phyloP scores from a whole-genome alignment of 78 protist species.

The Bodo saltans region DNA sequence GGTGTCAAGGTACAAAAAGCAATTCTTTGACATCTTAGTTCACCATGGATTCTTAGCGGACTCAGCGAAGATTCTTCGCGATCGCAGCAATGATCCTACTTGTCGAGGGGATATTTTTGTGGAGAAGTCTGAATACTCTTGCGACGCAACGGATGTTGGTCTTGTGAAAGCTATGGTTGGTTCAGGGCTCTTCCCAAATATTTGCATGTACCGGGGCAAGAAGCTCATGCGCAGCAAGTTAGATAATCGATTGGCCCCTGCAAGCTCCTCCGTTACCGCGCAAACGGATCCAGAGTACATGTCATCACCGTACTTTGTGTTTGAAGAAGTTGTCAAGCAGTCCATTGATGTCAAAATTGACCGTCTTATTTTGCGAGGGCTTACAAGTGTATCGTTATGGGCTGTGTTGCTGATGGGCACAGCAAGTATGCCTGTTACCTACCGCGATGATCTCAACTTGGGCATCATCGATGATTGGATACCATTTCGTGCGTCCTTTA shows the following conservation, averaged over 20 bases:
- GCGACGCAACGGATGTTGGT: not conserved
- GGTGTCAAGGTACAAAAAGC: not conserved
- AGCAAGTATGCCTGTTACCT: not conserved
- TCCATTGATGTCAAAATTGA: no score
- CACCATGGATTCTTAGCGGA: not conserved
- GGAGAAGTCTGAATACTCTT: not conserved
- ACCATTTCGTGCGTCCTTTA: not conserved
- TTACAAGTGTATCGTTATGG: no score
- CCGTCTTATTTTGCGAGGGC: no score
- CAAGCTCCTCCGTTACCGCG: not conserved
- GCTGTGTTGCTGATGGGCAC: not conserved
- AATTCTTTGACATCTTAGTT: not conserved
- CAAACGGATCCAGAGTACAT: not conserved
- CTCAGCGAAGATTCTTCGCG: no score
- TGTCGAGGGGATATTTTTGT: no score
- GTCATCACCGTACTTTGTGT: not conserved
- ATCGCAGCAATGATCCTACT: no score
- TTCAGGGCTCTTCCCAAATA: not conserved
- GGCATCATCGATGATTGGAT: not conserved
- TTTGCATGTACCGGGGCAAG: not conserved
- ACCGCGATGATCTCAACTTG: not conserved
- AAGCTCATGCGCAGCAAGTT: not conserved
- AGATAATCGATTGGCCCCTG: not conserved
- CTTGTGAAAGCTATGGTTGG: not conserved
- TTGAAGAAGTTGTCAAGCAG: not conserved